phyloP scores from a whole-genome alignment of 179 eudicot species.

The Silene coronaria region DNA sequence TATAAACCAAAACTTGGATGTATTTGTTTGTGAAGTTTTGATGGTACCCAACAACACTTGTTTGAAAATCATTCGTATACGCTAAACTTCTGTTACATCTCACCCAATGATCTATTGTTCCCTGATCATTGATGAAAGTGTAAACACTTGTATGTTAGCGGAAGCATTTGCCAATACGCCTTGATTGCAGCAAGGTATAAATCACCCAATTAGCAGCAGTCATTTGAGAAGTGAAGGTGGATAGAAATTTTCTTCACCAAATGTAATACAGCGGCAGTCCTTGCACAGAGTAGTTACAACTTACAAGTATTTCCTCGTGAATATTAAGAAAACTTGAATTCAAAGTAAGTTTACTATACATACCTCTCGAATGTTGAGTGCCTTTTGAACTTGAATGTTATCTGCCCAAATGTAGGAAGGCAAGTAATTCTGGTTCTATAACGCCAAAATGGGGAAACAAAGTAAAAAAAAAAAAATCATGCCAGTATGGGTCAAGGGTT shows the following conservation, averaged over 20 bases:
- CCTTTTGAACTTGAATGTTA: conserved; percentile 3
- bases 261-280: background rate
- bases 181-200: background rate
- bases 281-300: background rate
- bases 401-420: conserved; percentile 12
- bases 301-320: background rate
- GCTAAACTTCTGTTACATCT: conserved; percentile 11
- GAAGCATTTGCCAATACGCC: background rate
- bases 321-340: too few relatives aligned
- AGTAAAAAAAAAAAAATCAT: background rate
- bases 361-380: conserved; percentile 21
- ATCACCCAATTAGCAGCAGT: background rate
- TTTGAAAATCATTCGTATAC: background rate
- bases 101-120: conserved; percentile 11
- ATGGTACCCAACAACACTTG: conserved; percentile 12
- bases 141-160: background rate
- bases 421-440: conserved; percentile 12
- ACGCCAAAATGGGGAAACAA: background rate
- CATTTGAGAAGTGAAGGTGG: background rate
- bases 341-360: background rate
- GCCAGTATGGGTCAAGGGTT: background rate
- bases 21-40: conserved; percentile 6
- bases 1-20: conserved; percentile 17
- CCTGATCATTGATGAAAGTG: conserved; percentile 6
- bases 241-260: too few relatives aligned